Evolutionary conservation across 768 basidiomycete genomes (phyloP), one percentile per base, ranked within the genome.

Genomic region (Suillus subaureus): DNA sequence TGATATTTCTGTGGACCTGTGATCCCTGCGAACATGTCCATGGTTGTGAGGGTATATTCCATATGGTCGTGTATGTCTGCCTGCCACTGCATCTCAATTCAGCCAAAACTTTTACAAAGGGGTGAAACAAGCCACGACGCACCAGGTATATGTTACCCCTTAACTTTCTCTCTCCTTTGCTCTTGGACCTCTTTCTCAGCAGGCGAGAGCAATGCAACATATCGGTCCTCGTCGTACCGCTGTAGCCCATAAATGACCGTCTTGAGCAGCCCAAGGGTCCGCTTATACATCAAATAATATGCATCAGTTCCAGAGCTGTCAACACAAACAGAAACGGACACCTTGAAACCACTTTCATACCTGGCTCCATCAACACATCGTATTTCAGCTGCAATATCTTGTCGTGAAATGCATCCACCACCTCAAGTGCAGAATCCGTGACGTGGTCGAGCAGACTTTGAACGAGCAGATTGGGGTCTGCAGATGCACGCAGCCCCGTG

Each of bases 21-120:
- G 67, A 92, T 87, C 35, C 83, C 84, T 1, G 87, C 81, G 68
- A 91, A 92, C 85, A 91, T 90, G 66, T 93, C 91, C 58, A 93
- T 72, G 69, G 86, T 89, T 1, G 82, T 80, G 31, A 93, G 72
- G 42, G 89, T 86, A 65, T 89, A 89, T 63, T 92, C 91, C 80
- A 89, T 87, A 68, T 93, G 91, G 71, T 93, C 92, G 66, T 85
- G 82, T 2, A 91, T 89, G 71, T 92, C 91, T 12, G 89, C 89
- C 87, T 89, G 63, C 9, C 18, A 16, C 16, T 8, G 7, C 8
- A 37, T 58, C n/a, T 62, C 9, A 54, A 21, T 43, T 42, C 65
- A 40, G 67, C 35, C 28, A 26, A 16, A 45, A 54, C 21, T n/a
- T 66, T 62, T 55, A 23, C 18, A 49, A 11, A 18, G 26, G 11